Evolutionary conservation across 768 basidiomycete species (phyloP), one percentile per base, ranked within the genome.

Genomic region (Paxillus ammoniavirescens): DNA sequence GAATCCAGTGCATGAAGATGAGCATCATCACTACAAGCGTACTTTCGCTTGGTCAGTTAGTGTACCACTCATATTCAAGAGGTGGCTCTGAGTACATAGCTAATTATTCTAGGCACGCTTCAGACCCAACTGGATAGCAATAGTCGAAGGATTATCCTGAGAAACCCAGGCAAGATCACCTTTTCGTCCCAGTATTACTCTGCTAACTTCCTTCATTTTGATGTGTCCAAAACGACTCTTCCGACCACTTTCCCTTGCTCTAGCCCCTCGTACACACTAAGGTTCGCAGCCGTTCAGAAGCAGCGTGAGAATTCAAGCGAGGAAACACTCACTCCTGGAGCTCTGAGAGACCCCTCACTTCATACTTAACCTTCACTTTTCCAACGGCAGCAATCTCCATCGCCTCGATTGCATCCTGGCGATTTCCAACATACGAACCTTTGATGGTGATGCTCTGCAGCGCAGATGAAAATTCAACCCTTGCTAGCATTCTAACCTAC

Each of bases 341-440:
- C 4, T 82, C 79, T 0, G 70, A 61, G 35, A 91, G 71, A 0
- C 73, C 73, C 65, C 73, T 78, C 46, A 72, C 46, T 40, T 58
- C 66, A 58, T 75, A 87, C 59, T 75, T 75, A 53, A 83, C 82
- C 65, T 82, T 87, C 50, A 92, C 87, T 49, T 81, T 80, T 13
- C 89, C 90, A 33, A 74, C 65, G 0, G 84, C 79, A 1, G 91
- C 92, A 45, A 94, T 84, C 2, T 82, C 80, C 42, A 95, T 72
- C 0, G 93, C 89, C 68, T 96, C 93, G 9, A 79, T 68, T 3
- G 91, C 84, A 63, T 95, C 93, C 68, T 93, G 91, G 37, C 89
- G 82, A 69, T 91, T 92, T 1, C 89, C 84, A 13, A 78, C 74
- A 50, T 77, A 79, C 3, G 78, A 81, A 8, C 62, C 57, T 47